Conservation (phyloP, 192 early-diverging fungal species). For the Coemansia sp. region DNA sequence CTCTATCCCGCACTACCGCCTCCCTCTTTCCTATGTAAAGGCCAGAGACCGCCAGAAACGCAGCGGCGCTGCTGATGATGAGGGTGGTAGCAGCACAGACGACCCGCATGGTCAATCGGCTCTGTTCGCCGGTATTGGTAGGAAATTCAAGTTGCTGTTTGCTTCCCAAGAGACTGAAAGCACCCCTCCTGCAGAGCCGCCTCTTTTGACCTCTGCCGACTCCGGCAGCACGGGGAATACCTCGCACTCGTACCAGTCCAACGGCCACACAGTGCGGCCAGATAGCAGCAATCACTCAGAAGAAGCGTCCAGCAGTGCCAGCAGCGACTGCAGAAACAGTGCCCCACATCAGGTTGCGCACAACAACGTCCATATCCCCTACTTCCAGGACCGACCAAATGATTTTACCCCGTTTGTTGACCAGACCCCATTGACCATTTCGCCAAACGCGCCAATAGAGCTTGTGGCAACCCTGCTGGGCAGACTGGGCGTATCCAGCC, state of each 20-base stretch:
- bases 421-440: conserved; percentile 77
- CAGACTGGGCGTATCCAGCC: conserved; percentile 76
- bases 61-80: not conserved
- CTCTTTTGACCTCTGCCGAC: conserved; percentile 2
- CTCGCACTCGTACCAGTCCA: conserved; percentile 23
- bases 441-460: conserved; percentile 75
- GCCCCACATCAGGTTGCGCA: not conserved
- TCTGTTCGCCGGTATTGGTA: not conserved
- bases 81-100: not conserved
- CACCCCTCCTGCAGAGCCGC: conserved; percentile 2
- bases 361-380: conserved; percentile 24
- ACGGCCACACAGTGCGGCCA: conserved; percentile 7
- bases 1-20: conserved; percentile 38
- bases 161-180: not conserved
- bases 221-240: not conserved
- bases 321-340: not conserved
- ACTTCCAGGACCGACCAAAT: conserved; percentile 42
- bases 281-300: conserved; percentile 10
- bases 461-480: conserved; percentile 82
- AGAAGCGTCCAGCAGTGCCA: conserved; percentile 12
- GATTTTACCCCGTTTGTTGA: conserved; percentile 52
- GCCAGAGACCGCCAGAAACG: conserved; percentile 2
- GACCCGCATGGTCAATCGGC: not conserved
- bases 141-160: not conserved
- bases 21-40: conserved; percentile 20